Evolutionary conservation across 2,329 filamentous ascomycete species (phyloP).

Genomic region (Drechslerella coelobrocha): DNA sequence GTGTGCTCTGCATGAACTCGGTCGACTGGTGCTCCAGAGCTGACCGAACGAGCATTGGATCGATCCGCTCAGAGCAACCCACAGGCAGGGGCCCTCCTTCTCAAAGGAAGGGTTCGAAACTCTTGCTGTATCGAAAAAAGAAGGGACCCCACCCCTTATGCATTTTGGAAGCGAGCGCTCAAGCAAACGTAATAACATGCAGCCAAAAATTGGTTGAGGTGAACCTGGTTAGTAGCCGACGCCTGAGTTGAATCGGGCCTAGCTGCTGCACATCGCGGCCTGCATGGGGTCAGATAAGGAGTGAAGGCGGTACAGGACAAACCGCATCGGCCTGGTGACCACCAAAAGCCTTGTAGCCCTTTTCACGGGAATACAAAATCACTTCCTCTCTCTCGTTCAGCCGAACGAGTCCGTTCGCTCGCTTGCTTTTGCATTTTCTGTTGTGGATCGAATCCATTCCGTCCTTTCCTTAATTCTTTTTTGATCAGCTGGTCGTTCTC

Average conservation of each 20-base stretch:
- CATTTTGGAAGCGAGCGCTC: conserved; percentile 42
- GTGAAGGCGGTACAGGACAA: conserved; percentile 31
- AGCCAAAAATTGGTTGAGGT: conserved; percentile 21
- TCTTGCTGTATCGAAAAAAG: conserved; percentile 39
- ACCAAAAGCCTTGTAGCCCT: no score
- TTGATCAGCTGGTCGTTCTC: conserved; percentile 12
- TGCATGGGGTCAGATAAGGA: conserved; percentile 49
- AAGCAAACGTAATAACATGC: conserved; percentile 41
- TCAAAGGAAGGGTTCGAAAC: conserved; percentile 47
- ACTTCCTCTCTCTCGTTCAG: conserved; percentile 29
- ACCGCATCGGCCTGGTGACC: no score
- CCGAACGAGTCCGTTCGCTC: conserved; percentile 21
- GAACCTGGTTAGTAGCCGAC: conserved; percentile 30
- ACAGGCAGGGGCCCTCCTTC: conserved; percentile 41
- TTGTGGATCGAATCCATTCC: conserved; percentile 48
- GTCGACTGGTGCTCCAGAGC: background rate
- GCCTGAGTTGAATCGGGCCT: conserved; percentile 26
- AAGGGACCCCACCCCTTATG: conserved; percentile 35
- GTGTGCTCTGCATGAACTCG: background rate
- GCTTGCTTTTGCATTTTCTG: conserved; percentile 20
- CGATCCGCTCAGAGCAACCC: conserved; percentile 14
- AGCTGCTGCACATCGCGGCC: conserved; percentile 22
- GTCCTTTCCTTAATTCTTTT: conserved; percentile 18
- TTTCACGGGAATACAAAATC: conserved; percentile 35
- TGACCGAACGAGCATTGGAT: background rate